Base-by-base conservation (phyloP, 148 eudicot species). In the Amaranthus cruentus region DNA sequence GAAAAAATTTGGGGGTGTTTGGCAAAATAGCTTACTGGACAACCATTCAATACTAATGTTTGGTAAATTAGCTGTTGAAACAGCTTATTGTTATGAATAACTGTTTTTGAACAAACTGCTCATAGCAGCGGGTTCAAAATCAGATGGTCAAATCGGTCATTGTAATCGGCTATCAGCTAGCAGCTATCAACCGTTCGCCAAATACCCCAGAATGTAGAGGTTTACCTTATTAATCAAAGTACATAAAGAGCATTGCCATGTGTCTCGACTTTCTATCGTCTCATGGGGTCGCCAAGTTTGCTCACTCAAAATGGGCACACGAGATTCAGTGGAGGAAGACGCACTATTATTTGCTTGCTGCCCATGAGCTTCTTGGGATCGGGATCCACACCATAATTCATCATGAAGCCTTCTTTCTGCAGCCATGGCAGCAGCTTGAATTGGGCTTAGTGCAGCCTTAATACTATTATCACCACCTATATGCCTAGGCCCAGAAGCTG, bases 341-440 rank as follows among this genome's bases (percentile, higher is more conserved):
- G 55, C 73, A 72, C 4, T 74, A 63, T 5, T 77, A 76, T 84
- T 81, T 74, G 63, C 80, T 70, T 79, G 87, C 9, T 58, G 84
- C 56, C 83, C 82, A 65, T n/a, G 66, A 50, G 71, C 75, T 71
- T 78, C 85, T 3, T 53, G 28, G 7, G 71, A 44, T 61, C 47
- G 55, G 38, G 93, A 84, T 42, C 86, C 93, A 87, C 98, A 94
- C 98, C 98, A 94, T 54, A 91, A 62, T 14, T 94, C 92, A 82
- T 94, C 98, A 61, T 77, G 91, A 49, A 89, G 76, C 84, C 98
- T 91, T 87, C 98, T 87, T 80, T 91, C 96, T 38, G 98, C 93
- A 82, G 96, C 98, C 98, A 94, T 91, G 56, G 96, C 98, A 80
- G 98, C 97, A 79, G 98, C 98, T 88, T 91, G 97, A 38, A 81